Evolutionary conservation across 2,329 filamentous ascomycete genomes (phyloP).

Genomic region (Colletotrichum abscissum): DNA sequence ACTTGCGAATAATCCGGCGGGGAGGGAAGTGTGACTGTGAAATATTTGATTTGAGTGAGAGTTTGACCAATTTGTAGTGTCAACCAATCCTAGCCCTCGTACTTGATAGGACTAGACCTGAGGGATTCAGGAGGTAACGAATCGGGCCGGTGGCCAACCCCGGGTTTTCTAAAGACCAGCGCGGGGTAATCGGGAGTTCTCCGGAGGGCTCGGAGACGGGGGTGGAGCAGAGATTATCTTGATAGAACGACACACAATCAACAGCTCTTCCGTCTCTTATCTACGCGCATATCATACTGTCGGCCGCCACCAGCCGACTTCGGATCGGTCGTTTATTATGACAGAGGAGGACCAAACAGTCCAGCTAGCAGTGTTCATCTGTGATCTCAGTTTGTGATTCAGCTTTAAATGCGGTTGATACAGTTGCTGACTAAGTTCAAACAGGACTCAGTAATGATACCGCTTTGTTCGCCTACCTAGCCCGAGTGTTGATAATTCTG

Average conservation of each 20-base stretch:
- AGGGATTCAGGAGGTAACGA: not conserved
- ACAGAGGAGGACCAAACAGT: not conserved
- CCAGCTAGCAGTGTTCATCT: not conserved
- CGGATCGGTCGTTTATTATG: not conserved
- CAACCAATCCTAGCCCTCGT: no score
- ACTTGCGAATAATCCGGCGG: no score
- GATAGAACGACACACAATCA: not conserved
- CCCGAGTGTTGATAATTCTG: no score
- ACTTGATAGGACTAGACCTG: no score
- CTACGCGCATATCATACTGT: not conserved
- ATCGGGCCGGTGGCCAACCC: not conserved
- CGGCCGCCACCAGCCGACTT: not conserved
- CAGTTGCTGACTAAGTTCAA: not conserved
- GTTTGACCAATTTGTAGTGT: no score
- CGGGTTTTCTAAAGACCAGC: not conserved
- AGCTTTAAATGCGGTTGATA: not conserved
- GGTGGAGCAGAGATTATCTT: not conserved
- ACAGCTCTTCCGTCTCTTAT: not conserved
- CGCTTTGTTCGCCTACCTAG: not conserved
- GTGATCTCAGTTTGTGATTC: not conserved
- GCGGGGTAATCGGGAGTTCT: not conserved
- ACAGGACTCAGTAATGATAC: not conserved
- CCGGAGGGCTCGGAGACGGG: not conserved
- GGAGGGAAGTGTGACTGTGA: no score
- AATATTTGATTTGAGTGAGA: no score